These are phyloP conservation scores for Aspergillus ochraceus DNA, from an alignment of 2,329 filamentous ascomycete species.

Conservation along the genomic window DNA sequence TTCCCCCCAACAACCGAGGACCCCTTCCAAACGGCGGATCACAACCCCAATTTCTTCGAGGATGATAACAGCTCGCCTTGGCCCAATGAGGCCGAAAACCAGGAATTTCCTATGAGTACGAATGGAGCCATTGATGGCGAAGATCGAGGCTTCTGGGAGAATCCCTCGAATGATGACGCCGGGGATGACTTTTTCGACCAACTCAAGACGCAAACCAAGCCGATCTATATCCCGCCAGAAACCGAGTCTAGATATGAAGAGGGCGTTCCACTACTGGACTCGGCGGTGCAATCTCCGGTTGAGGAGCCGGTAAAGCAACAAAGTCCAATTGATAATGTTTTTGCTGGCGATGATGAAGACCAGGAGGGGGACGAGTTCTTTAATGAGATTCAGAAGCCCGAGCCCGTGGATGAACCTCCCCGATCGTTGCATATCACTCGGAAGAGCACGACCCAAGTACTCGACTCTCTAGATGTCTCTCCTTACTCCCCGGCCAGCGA, in stretches of 20 bases:
- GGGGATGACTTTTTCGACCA: constrained; percentile 63
- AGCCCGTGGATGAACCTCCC: constrained; percentile 13
- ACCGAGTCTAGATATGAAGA: constrained; percentile 67
- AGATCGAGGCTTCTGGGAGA: constrained; percentile 45
- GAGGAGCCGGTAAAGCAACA: constrained; percentile 27
- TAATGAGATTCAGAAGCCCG: constrained; percentile 22
- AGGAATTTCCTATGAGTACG: constrained; percentile 4
- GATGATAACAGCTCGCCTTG: constrained; percentile 1
- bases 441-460: constrained; percentile 69
- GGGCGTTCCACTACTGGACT: constrained; percentile 62
- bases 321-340: constrained; percentile 32
- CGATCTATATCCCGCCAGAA: constrained; percentile 38
- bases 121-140: constrained; percentile 15
- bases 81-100: constrained; percentile 4
- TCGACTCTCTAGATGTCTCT: constrained; percentile 51
- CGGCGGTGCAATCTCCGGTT: constrained; percentile 29
- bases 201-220: constrained; percentile 42
- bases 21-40: background rate
- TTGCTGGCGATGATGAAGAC: constrained; percentile 39
- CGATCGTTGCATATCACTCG: constrained; percentile 51
- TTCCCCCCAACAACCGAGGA: background rate
- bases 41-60: background rate
- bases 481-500: constrained; percentile 30
- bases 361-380: constrained; percentile 36
- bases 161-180: constrained; percentile 45